Evolutionary conservation across 768 basidiomycete species (phyloP), one percentile per base, ranked within the genome.

Genomic region (Pleurotus eryngii): DNA sequence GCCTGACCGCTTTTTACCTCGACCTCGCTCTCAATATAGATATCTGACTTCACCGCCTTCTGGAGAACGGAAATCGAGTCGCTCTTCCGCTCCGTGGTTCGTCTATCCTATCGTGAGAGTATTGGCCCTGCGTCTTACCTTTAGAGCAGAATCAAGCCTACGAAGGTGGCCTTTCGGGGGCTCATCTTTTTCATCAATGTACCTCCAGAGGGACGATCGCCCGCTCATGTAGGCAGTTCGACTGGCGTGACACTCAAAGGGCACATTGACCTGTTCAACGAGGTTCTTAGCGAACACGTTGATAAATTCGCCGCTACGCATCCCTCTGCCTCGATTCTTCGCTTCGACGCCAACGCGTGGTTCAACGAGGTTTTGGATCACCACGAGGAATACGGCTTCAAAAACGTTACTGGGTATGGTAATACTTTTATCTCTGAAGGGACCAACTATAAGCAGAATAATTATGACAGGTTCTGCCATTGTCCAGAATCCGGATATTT

Each of bases 111-210:
- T 51, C 9, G 11, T 9, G 11, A 35, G 30, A 11, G 8, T 12
- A 11, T 11, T 11, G 11, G 30, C 9, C 8, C 0, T 11, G 30
- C 7, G 30, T 9, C 11, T 35, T 8, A 35, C 9, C 8, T 35
- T 35, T 3, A 3, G 8, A 35, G 11, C 58, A 77, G 81, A 74
- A 73, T 72, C 65, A 60, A 35, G 76, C 76, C 0, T 71, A 73
- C 58, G 59, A 72, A 40, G 67, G 70, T 46, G 77, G 78, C 43
- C 73, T 82, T 14, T 65, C 42, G 11, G 55, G 62, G 18, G 72
- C 76, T 4, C 79, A 83, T 59, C 70, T 84, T 22, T 82, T 84
- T 67, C n/a, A 67, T 83, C 65, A 83, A 81, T 59, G 81, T 82
- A n/a, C 80, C 81, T 30, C 79, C 82, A 18, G 78, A 76, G 60